These are phyloP conservation scores for Fusarium coffeatum DNA, from an alignment of 2,329 filamentous ascomycete species.

Conservation along the genomic window DNA sequence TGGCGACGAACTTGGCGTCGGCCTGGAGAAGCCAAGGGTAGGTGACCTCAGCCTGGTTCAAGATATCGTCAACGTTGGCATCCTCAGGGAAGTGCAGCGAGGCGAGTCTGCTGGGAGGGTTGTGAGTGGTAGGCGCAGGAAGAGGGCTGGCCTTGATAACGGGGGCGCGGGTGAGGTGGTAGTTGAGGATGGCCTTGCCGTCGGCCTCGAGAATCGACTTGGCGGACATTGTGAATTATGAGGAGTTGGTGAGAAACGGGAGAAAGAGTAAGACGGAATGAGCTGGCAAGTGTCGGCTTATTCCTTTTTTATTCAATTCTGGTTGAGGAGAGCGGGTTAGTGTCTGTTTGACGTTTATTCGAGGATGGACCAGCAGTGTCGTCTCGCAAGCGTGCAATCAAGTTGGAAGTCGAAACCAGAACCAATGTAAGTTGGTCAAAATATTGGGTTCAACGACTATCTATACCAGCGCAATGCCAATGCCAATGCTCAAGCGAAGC, in stretches of 20 bases:
- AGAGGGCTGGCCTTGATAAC: conserved; percentile 99
- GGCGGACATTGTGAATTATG: conserved; percentile 62
- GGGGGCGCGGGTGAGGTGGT: conserved; percentile 97
- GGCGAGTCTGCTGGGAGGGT: conserved; percentile 89
- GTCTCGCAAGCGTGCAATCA: conserved; percentile 33
- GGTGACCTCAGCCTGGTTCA: conserved; percentile 94
- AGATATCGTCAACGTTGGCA: conserved; percentile 81
- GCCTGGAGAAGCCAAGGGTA: conserved; percentile 93
- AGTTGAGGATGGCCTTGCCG: conserved; percentile 99
- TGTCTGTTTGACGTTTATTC: conserved; percentile 13
- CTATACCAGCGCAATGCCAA: conserved; percentile 11
- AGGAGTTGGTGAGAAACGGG: conserved; percentile 40
- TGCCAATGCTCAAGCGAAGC: conserved; percentile 8
- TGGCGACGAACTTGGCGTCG: conserved; percentile 94
- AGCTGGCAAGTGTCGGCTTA: conserved; percentile 45
- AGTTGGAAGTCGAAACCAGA: conserved; percentile 20
- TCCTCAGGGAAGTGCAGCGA: conserved; percentile 94
- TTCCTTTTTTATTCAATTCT: conserved; percentile 45
- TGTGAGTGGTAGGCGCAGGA: conserved; percentile 85
- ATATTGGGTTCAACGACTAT: conserved; percentile 21
- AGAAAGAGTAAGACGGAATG: conserved; percentile 37
- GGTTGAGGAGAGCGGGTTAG: conserved; percentile 30
- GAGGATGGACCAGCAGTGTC: conserved; percentile 15
- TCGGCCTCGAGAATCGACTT: conserved; percentile 99
- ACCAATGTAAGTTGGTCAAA: conserved; percentile 24